Evolutionary conservation across 306 rosid species (phyloP), one percentile per base, ranked within the genome.

Genomic region (Fragaria iinumae): DNA sequence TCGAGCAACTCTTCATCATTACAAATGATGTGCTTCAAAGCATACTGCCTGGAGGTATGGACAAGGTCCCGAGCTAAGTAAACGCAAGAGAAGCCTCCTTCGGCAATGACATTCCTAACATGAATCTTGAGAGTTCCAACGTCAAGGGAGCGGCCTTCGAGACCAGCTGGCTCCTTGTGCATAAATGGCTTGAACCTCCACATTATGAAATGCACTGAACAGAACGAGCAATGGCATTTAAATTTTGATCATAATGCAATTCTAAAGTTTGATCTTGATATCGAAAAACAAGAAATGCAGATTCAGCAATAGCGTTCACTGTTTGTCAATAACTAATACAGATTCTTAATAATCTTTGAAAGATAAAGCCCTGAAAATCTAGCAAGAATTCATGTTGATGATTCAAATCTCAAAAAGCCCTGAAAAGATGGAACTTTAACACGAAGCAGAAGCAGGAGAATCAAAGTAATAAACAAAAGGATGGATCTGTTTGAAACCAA

Each of bases 1-100:
- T 82, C 96, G 21, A 90, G 89, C 34, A 94, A 87, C 81, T 95
- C 99, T 55, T 88, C 97, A 56, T 95, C 99, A 62, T 92, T 95
- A 81, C 96, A 89, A 77, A 92, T 90, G 32, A 95, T 92, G 85
- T 92, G 97, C 87, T 95, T 95, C 81, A 95, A 88, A 79, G 99
- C 99, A 88, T 92, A 92, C 84, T 92, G 99, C 84, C 86, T 95
- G 18, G 99, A 92, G 74, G 86, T 71, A 72, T 90, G 90, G 72
- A 88, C 84, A 52, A 79, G 85, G 81, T 94, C 98, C 77, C 94
- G 91, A 23, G 97, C 97, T 83, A 95, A 79, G 91, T 95, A 95
- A 62, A 95, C 98, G 75, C 91, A 92, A 41, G 97, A 95, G 90
- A 95, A 95, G 10, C 99, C 97, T 53, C 99, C 99, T 78, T 95